Evolutionary conservation across 202 grass and related monocot genomes (phyloP).

Genomic region (Setaria italica): DNA sequence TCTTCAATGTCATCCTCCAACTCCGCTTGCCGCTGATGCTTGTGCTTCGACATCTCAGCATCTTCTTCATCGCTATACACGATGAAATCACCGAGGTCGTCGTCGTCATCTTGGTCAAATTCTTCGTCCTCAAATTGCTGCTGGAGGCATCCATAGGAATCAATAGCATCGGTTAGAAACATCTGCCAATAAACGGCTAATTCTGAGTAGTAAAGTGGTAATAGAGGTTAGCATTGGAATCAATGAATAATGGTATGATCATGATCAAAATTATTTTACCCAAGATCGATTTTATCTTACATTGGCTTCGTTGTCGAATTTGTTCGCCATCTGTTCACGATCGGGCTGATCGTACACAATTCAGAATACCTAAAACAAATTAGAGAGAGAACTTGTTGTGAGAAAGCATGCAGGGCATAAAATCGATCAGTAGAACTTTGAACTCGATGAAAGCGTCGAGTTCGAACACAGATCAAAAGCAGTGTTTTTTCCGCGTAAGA

Average conservation of each 20-base stretch:
- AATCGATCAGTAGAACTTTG: background rate
- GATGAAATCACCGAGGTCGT: slow-evolving; percentile 52
- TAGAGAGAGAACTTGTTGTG: background rate
- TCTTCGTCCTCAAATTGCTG: slow-evolving; percentile 43
- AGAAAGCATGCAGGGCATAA: background rate
- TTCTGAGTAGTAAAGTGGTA: background rate
- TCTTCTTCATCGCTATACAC: slow-evolving; percentile 50
- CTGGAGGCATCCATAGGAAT: slow-evolving; percentile 32
- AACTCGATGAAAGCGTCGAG: background rate
- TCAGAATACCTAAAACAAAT: slow-evolving; percentile 25
- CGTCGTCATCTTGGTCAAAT: slow-evolving; percentile 46
- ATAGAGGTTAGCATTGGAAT: background rate
- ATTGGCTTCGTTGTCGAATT: slow-evolving; percentile 19
- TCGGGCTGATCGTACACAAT: background rate
- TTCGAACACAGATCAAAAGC: background rate
- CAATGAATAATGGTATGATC: background rate
- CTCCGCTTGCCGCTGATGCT: slow-evolving; percentile 8
- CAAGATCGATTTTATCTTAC: slow-evolving; percentile 40
- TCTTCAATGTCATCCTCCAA: background rate
- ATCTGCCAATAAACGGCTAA: background rate
- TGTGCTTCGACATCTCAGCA: slow-evolving; percentile 7
- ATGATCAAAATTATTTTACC: background rate
- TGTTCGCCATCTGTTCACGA: slow-evolving; percentile 33
- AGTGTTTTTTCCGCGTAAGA: no score
- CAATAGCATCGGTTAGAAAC: background rate